Evolutionary conservation across 805 yeast species (phyloP), one percentile per base, ranked within the genome.

Genomic region (Candida glaebosa): DNA sequence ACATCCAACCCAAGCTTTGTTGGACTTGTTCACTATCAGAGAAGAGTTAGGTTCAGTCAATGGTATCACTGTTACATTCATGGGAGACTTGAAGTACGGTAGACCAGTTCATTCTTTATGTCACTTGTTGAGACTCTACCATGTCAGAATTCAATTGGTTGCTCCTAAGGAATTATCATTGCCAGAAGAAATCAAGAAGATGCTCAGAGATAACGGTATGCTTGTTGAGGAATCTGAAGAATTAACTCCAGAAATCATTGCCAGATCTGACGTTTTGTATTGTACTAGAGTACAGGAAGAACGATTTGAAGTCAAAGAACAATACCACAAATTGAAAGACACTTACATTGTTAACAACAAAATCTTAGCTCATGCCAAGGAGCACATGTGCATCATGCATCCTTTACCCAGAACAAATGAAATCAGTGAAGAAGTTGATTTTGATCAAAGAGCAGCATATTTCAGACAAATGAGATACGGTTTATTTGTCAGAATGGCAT

Each of bases 401-500:
- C 99, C 99, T 63, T 79, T 93, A 57, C 99, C 99, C 63, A 86
- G 99, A 69, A 90, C 88, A 51, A 84, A 81, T 57, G 99, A 93
- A 72, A 91, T 93, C 55, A 86, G 86, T 59, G 98, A 90, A 71
- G 99, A 93, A 73, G 98, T 93, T 58, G 99, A 93, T 66, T 93
- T 91, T 61, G 99, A 93, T 69, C 97, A 91, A 68, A 86, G 99
- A 67, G 98, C 99, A 51, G 98, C 99, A 45, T 93, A 93, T 75
- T 93, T 93, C 78, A 86, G 99, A 80, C 98, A 93, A 76, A 93
- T 93, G 99, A 85, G 95, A 67, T 91, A 93, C 63, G 99, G 99
- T 47, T 76, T 93, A 64, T 93, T 84, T 61, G 96, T 95, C 36
- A 89, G 99, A 78, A 93, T 93, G 99, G 99, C 99, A 8, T 74